Conservation (phyloP, 2,329 filamentous ascomycete genomes). For the Aspergillus fischeri region DNA sequence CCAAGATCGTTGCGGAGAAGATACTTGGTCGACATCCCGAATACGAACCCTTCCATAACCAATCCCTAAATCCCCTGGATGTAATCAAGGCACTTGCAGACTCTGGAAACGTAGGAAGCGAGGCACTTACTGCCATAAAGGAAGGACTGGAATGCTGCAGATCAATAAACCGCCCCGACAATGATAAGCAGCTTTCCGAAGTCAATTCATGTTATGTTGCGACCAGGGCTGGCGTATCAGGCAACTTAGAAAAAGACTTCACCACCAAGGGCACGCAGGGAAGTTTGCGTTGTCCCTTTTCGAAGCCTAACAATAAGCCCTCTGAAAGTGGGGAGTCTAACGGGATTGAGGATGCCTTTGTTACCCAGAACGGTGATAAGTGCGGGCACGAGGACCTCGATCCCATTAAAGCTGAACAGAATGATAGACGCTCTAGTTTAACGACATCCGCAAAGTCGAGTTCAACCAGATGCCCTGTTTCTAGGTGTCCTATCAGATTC, state of each 20-base stretch:
- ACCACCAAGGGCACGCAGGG: conserved; percentile 80
- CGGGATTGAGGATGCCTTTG: conserved; percentile 37
- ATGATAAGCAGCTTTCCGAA: conserved; percentile 25
- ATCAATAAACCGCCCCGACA: conserved; percentile 28
- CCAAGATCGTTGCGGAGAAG: conserved; percentile 25
- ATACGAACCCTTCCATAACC: conserved; percentile 44
- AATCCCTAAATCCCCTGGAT: conserved; percentile 61
- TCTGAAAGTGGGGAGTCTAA: conserved; percentile 31
- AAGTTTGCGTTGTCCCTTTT: conserved; percentile 77
- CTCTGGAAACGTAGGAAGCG: conserved; percentile 62
- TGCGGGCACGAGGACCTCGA: conserved; percentile 56
- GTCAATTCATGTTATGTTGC: conserved; percentile 40
- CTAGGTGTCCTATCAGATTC: conserved; percentile 88
- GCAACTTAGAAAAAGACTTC: conserved; percentile 80
- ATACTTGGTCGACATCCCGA: conserved; percentile 28
- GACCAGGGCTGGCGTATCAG: conserved; percentile 56
- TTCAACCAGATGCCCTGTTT: conserved; percentile 59
- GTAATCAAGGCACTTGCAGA: conserved; percentile 55
- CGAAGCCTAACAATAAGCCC: conserved; percentile 45
- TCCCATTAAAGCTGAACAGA: conserved; percentile 48
- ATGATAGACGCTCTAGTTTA: conserved; percentile 43
- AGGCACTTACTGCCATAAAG: conserved; percentile 34
- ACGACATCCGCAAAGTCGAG: conserved; percentile 40
- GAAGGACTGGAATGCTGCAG: conserved; percentile 40
- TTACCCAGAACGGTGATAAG: conserved; percentile 39